A percentile compares a stretch with the other conserved stretches of the same genome.
Conservation (phyloP, 2,329 filamentous ascomycete species). For the Fusarium domesticum region DNA sequence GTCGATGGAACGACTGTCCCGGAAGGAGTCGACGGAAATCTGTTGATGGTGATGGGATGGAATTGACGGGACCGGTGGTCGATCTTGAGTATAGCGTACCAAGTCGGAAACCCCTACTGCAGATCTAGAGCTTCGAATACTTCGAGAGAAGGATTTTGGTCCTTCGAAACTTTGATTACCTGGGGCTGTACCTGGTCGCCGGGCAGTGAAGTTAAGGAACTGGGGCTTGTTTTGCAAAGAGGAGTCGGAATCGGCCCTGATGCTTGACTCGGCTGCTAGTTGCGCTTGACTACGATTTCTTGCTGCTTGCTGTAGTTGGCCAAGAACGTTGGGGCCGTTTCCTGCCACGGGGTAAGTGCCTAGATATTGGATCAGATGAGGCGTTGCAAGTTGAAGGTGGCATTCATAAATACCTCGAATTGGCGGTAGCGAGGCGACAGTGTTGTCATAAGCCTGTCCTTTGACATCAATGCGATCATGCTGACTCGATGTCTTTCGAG, state of each 20-base stretch:
- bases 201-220: constrained; percentile 10
- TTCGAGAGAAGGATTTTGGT: constrained; percentile 18
- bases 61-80: constrained; percentile 24
- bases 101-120: constrained; percentile 16
- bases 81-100: constrained; percentile 10
- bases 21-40: constrained; percentile 19
- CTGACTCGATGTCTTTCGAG: constrained; percentile 17
- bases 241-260: constrained; percentile 5
- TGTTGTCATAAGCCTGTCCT: constrained; percentile 27
- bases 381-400: neutral
- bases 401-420: constrained; percentile 20
- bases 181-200: constrained; percentile 24
- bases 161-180: constrained; percentile 7
- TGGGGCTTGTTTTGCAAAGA: constrained; percentile 19
- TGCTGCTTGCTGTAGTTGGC: constrained; percentile 26
- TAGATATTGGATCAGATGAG: constrained; percentile 6
- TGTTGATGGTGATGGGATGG: constrained; percentile 20
- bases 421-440: constrained; percentile 23
- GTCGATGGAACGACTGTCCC: constrained; percentile 41
- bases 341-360: constrained; percentile 29
- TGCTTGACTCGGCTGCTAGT: constrained; percentile 9
- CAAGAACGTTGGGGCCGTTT: constrained; percentile 26
- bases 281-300: constrained; percentile 27
- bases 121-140: constrained; percentile 19
- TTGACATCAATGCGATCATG: constrained; percentile 12